A percentile compares a stretch with the other conserved stretches of the same genome.
Conservation (phyloP, 441 rosid species). For the Populus trichocarpa region DNA sequence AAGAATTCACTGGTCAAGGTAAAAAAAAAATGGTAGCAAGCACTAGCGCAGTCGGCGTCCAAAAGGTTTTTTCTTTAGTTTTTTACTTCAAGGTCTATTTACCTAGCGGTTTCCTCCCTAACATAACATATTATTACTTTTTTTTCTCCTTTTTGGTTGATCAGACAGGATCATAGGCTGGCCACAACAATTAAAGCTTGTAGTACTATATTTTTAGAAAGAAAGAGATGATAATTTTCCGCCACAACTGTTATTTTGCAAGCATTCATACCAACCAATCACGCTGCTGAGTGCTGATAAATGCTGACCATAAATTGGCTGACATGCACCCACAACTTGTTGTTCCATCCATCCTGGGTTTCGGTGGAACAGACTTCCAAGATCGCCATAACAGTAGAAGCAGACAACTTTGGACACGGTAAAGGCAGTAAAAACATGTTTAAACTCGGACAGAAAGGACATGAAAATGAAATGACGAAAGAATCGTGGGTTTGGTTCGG, state of each 20-base stretch:
- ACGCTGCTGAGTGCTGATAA: not conserved
- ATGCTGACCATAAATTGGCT: not conserved
- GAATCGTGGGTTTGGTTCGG: not conserved
- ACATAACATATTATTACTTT: too few species aligned
- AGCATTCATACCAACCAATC: not conserved
- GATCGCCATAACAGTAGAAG: not conserved
- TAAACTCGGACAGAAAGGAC: too few species aligned
- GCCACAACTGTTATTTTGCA: not conserved
- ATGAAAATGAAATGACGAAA: too few species aligned
- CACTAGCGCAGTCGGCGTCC: too few species aligned
- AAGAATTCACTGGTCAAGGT: not conserved
- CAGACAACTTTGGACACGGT: not conserved
- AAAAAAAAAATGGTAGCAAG: not conserved
- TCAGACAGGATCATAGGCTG: too few species aligned
- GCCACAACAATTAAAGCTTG: too few species aligned
- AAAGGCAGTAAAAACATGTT: not conserved
- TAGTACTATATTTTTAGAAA: too few species aligned
- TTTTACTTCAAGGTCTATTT: too few species aligned
- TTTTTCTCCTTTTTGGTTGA: too few species aligned
- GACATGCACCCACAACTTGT: not conserved
- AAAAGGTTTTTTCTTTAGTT: too few species aligned
- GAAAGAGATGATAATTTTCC: too few species aligned
- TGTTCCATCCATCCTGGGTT: not conserved
- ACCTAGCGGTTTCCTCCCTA: too few species aligned
- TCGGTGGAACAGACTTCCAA: not conserved